phyloP scores from a whole-genome alignment of 1,284 basidiomycete genomes.

The Puccinia triticina region DNA sequence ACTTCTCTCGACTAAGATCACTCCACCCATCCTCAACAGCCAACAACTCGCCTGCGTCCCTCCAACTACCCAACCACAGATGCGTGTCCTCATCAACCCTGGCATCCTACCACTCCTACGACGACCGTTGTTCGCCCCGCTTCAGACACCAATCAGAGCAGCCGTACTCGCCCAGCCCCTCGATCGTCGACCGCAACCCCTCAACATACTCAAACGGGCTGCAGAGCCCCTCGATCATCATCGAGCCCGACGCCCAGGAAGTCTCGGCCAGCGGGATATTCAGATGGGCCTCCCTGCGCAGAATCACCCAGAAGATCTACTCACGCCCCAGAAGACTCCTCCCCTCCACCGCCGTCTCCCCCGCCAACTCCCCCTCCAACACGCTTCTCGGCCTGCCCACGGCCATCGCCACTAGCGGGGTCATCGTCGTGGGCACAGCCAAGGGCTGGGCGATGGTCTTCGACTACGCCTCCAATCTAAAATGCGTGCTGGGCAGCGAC shows the following conservation, averaged over 20 bases:
- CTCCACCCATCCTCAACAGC: background rate
- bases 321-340: background rate
- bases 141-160: constrained; percentile 16
- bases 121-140: background rate
- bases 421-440: constrained; percentile 86
- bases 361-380: constrained; percentile 28
- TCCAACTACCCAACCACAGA: constrained; percentile 2
- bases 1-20: constrained; percentile 41
- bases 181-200: background rate
- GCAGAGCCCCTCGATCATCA: constrained; percentile 9
- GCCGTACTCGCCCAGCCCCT: constrained; percentile 6
- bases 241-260: constrained; percentile 12
- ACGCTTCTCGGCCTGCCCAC: constrained; percentile 69
- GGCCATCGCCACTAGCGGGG: constrained; percentile 79
- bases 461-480: constrained; percentile 84
- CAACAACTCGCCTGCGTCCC: constrained; percentile 9
- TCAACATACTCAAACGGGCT: constrained; percentile 9
- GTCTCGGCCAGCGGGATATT: constrained; percentile 5
- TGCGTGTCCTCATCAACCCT: constrained; percentile 3
- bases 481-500: constrained; percentile 74
- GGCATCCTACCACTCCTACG: background rate
- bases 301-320: constrained; percentile 46
- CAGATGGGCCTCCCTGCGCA: constrained; percentile 38
- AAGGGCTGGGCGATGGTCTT: constrained; percentile 79
- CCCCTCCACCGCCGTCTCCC: background rate